Base-by-base conservation (phyloP, 2,329 filamentous ascomycete genomes). In the Lasiodiplodia sp. region DNA sequence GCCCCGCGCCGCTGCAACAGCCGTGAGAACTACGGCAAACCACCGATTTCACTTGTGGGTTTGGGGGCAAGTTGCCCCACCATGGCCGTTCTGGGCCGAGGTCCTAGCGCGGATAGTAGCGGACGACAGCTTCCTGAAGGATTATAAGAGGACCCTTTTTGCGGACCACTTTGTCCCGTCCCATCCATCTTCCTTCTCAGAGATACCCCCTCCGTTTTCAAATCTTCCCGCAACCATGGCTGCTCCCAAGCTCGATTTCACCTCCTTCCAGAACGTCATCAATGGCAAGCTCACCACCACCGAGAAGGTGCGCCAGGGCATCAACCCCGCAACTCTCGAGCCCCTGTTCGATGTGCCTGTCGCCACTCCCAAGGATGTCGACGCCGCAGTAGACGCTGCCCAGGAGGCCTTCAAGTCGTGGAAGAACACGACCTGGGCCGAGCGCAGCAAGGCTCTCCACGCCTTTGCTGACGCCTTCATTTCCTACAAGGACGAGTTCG, bases 321-420 rank as follows among this genome's bases (percentile, higher is more conserved):
- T 86, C 71, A 84, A 87, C 72, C 85, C 85, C 0, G 81, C 85
- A 10, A 87, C 81, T 2, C 75, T 79, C 6, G 75, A 83, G 60
- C 75, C 80, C 2, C 82, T 85, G 56, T 80, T 81, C 1, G 79
- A 82, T 28, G 85, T 86, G 0, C 85, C 85, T 0, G 73, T 87
- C 7, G 78, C 81, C 2, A 83, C 81, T 0, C 74, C 75, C 18
- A 75, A 40, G 31, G 85, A 87, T 68, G 78, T 87, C 52, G 82
- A 87, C 69, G 73, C 72, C 11, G 84, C 85, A 7, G 82, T 87
- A 8, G 72, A 75, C 4, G 80, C 81, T 14, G 85, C 83, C 10
- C 77, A 79, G 40, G 71, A 71, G 52, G 84, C 84, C 0, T 82
- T 82, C 71, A 79, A 81, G 31, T 69, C 72, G 31, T 87, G 85